These are phyloP conservation scores for Ceratobasidium sp. DNA, from an alignment of 1,284 basidiomycete genomes.

Conservation along the genomic window DNA sequence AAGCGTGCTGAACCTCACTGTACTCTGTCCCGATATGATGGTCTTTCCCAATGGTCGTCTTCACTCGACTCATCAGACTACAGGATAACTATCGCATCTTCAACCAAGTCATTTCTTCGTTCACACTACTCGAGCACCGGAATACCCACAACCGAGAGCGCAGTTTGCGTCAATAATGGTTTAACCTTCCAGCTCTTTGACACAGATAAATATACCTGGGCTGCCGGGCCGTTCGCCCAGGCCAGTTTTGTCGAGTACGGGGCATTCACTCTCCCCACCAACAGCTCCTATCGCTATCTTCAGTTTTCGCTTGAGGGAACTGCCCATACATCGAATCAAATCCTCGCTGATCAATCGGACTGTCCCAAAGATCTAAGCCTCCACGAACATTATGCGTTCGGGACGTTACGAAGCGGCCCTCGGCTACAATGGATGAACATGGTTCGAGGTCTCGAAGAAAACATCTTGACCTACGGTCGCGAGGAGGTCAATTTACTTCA, in stretches of 20 bases:
- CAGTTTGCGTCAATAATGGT: conserved; percentile 58
- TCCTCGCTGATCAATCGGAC: conserved; percentile 61
- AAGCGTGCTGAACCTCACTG: neutral
- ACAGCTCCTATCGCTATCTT: conserved; percentile 58
- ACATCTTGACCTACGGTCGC: conserved; percentile 58
- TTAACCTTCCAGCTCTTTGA: conserved; percentile 53
- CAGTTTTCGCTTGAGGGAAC: conserved; percentile 59
- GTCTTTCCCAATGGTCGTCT: neutral
- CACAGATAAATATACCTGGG: conserved; percentile 44
- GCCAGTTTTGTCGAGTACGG: conserved; percentile 53
- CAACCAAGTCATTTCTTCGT: conserved; percentile 59
- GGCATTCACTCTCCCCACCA: conserved; percentile 54
- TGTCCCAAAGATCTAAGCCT: conserved; percentile 59
- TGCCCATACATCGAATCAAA: conserved; percentile 60
- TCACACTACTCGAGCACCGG: conserved; percentile 58
- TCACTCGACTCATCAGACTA: neutral
- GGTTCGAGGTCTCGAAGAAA: conserved; percentile 59
- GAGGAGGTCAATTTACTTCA: conserved; percentile 58
- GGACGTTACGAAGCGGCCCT: conserved; percentile 61
- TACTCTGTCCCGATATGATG: neutral
- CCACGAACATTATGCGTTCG: conserved; percentile 64
- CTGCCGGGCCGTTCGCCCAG: conserved; percentile 41
- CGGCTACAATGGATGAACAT: conserved; percentile 67
- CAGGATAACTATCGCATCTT: conserved; percentile 59
- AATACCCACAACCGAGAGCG: conserved; percentile 54